Percentiles rank a stretch among this genome's conserved stretches.
Evolutionary conservation across 345 rosid species (phyloP).

Genomic region (Eutrema japonicum): DNA sequence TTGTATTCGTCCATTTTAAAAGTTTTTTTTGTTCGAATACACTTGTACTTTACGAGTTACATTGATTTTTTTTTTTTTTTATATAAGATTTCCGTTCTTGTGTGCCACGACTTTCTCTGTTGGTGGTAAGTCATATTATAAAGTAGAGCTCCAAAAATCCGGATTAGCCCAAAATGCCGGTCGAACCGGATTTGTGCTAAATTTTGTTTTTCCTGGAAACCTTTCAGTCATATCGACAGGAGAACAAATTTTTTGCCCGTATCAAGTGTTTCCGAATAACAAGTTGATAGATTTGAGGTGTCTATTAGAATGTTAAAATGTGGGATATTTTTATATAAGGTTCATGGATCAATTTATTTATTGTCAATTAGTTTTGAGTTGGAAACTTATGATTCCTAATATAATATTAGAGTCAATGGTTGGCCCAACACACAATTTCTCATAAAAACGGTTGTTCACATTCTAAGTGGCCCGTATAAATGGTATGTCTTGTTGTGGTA

Average conservation of each 20-base stretch:
- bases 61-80: neutral
- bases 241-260: slow-evolving; percentile 14
- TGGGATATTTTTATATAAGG: too few relatives aligned
- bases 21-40: neutral
- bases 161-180: slow-evolving; percentile 7
- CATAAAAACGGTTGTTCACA: too few relatives aligned
- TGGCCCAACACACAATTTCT: too few relatives aligned
- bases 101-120: slow-evolving; percentile 5
- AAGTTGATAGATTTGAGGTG: neutral
- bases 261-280: neutral
- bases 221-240: neutral
- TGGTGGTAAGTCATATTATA: neutral
- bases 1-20: neutral
- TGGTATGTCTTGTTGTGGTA: too few relatives aligned
- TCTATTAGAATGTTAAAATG: too few relatives aligned
- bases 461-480: too few relatives aligned
- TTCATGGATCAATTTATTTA: too few relatives aligned
- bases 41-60: neutral
- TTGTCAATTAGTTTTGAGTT: too few relatives aligned
- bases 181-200: slow-evolving; percentile 11
- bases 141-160: neutral
- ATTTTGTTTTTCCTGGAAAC: neutral
- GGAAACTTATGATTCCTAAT: too few relatives aligned
- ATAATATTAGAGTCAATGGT: too few relatives aligned
- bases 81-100: neutral